phyloP scores from a whole-genome alignment of 768 basidiomycete species.

The Auriscalpium orientale region DNA sequence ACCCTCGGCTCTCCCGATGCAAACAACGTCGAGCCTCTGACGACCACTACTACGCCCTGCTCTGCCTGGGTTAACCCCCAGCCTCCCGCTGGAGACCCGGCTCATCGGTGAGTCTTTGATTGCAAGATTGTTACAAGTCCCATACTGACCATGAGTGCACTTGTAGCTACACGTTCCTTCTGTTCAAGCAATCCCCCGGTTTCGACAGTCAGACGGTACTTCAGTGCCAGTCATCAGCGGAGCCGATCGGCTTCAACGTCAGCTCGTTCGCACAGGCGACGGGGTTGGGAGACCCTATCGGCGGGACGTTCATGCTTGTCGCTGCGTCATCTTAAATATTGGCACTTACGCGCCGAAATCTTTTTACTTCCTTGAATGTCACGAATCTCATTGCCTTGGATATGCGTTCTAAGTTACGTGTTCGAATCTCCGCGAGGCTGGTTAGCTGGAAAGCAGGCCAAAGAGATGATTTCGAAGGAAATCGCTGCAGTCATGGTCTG shows the following conservation, averaged over 20 bases:
- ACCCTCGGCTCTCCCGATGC: neutral
- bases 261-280: conserved; percentile 34
- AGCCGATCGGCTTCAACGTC: conserved; percentile 29
- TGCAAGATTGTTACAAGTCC: neutral
- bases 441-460: too few relatives aligned
- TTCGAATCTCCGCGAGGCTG: too few relatives aligned
- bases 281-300: conserved; percentile 38
- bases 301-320: conserved; percentile 42
- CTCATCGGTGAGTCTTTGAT: conserved; percentile 31
- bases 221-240: too few relatives aligned
- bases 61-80: conserved; percentile 33
- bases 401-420: too few relatives aligned
- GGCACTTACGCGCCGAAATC: too few relatives aligned
- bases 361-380: too few relatives aligned
- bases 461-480: too few relatives aligned
- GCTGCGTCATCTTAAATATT: conserved; percentile 5
- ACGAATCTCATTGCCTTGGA: too few relatives aligned
- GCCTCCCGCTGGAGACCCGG: conserved; percentile 33
- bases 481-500: too few relatives aligned
- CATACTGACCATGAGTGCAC: neutral
- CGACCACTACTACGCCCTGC: conserved; percentile 33
- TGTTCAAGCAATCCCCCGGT: conserved; percentile 34
- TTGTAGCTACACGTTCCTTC: conserved; percentile 38
- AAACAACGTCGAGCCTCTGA: conserved; percentile 14
- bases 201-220: conserved; percentile 31